phyloP scores from a whole-genome alignment of 768 basidiomycete species.

The Kwoniella botswanensis region DNA sequence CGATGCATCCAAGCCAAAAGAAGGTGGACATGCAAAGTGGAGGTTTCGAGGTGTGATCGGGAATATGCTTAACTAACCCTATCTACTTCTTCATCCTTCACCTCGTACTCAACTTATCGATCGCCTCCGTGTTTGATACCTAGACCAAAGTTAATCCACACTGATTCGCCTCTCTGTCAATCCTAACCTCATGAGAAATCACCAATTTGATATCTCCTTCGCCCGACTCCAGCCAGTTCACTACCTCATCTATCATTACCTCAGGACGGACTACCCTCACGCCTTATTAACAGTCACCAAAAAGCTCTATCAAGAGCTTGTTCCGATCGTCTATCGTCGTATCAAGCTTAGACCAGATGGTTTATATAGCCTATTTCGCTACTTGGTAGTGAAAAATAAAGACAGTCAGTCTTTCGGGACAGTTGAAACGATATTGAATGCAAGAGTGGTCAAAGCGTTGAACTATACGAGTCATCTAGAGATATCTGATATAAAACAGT shows the following conservation, averaged over 20 bases:
- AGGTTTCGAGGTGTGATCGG: too few species aligned
- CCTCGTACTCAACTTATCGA: too few species aligned
- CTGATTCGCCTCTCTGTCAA: too few species aligned
- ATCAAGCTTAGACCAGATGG: not conserved
- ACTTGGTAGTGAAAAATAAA: not conserved
- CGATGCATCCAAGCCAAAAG: too few species aligned
- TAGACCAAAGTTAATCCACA: too few species aligned
- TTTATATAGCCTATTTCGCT: not conserved
- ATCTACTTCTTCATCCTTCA: too few species aligned
- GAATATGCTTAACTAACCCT: too few species aligned
- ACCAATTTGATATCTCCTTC: not conserved
- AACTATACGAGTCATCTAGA: not conserved
- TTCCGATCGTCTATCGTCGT: not conserved
- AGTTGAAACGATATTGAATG: not conserved
- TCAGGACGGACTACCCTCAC: not conserved
- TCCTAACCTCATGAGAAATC: too few species aligned
- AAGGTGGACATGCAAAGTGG: too few species aligned
- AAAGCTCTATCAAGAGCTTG: not conserved
- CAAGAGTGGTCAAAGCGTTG: not conserved
- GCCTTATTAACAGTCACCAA: not conserved
- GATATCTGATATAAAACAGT: not conserved
- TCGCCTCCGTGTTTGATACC: too few species aligned
- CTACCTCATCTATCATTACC: constrained; percentile 2
- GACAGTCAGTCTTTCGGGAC: too few species aligned
- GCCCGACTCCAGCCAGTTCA: not conserved